A percentile compares a stretch with the other conserved stretches of the same genome.
phyloP scores from a whole-genome alignment of 169 alveolate genomes.

The Eimeria maxima region DNA sequence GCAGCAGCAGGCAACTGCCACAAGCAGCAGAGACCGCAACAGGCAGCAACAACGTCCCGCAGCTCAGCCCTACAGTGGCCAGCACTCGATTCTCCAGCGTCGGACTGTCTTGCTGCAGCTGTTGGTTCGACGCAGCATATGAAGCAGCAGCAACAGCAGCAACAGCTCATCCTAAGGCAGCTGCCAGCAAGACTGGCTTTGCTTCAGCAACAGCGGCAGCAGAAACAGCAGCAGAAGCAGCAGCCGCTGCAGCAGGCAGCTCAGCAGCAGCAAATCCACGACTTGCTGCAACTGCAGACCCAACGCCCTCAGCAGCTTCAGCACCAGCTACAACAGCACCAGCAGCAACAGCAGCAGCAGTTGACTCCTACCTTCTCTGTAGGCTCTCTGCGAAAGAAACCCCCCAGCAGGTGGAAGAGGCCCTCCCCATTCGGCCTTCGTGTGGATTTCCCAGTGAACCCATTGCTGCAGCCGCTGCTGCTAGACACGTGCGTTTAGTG shows the following conservation, averaged over 20 bases:
- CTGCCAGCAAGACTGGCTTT: slow-evolving; percentile 72
- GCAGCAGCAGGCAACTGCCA: slow-evolving; percentile 53
- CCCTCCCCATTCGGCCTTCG: slow-evolving; percentile 57
- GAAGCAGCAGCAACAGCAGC: slow-evolving; percentile 59
- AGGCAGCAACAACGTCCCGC: slow-evolving; percentile 1
- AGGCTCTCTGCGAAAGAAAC: slow-evolving; percentile 42
- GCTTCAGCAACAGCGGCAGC: slow-evolving; percentile 44
- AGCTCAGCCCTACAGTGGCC: slow-evolving; percentile 43
- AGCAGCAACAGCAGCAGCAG: slow-evolving; percentile 63
- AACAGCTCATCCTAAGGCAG: slow-evolving; percentile 55
- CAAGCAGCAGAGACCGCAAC: slow-evolving; percentile 55
- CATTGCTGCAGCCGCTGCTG: slow-evolving; percentile 63
- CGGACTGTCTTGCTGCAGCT: slow-evolving; percentile 46
- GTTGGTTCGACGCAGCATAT: slow-evolving; percentile 37
- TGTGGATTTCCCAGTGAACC: slow-evolving; percentile 59
- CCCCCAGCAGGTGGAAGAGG: slow-evolving; percentile 55
- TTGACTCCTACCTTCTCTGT: slow-evolving; percentile 5
- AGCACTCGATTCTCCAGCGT: not conserved
- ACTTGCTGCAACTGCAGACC: slow-evolving; percentile 19
- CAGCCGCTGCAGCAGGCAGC: slow-evolving; percentile 53
- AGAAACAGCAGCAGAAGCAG: slow-evolving; percentile 63
- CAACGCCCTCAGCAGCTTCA: slow-evolving; percentile 11
- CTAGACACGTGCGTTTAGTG: slow-evolving; percentile 49
- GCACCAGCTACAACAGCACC: not conserved
- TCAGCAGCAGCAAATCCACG: not conserved